Evolutionary conservation across 257 asterid genomes (phyloP), one percentile per base, ranked within the genome.

Genomic region (Solanum tarapatanum): DNA sequence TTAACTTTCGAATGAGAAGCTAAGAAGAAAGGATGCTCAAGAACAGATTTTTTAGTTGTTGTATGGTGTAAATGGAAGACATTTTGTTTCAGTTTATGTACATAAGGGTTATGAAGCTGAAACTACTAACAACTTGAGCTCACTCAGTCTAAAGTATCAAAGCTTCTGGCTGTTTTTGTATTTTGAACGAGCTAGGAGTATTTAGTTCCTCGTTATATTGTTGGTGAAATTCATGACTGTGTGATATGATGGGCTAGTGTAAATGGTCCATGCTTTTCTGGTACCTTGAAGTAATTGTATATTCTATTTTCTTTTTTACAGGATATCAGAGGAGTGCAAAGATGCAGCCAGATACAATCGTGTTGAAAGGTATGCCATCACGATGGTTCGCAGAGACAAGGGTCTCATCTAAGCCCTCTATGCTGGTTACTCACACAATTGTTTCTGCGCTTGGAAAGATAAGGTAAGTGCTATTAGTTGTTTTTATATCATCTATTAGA

Each of bases 371-470:
- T 79, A 90, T 94, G 89, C 99, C 99, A n/a, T 97, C 99, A 41
- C 91, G 99, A 90, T 97, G 99, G 99, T 96, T 96, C 87, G 98
- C 99, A 55, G 99, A 97, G 91, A 92, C 98, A 24, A 93, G 99
- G 85, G 99, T 97, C 82, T 97, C 99, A 82, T 94, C 99, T 75
- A 97, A 96, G 89, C 99, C 99, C 83, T 97, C 99, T 60, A 96
- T 97, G 99, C 95, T 97, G 60, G 98, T 96, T 80, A 92, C 97
- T 82, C 99, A 97, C 85, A 95, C 98, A 72, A 96, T 97, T 87
- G 89, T 97, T 85, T 96, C 99, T 19, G 91, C 93, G 21, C 90
- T 97, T 90, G 99, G 99, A 91, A 92, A 94, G 89, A 94, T 96
- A 90, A 93, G 98, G 99, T 91, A 28, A 36, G 91, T 86, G 83